Conservation (phyloP, 176 grass and related monocot genomes). For the Zizania latifolia region DNA sequence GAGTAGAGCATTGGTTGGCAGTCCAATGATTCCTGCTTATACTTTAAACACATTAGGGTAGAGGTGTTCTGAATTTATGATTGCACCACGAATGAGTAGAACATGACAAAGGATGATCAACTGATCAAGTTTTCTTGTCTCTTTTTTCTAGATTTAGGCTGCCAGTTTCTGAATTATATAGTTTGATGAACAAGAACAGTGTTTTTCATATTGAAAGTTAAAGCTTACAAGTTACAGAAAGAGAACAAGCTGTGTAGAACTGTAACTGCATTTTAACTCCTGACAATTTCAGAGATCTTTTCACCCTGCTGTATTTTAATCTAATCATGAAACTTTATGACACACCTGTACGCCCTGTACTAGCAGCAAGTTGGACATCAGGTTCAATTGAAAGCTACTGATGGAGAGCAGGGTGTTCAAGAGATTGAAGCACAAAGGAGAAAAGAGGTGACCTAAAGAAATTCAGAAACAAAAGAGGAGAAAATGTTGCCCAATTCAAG, state of each 20-base stretch:
- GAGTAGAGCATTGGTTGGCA: constrained; percentile 14
- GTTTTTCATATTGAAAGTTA: not conserved
- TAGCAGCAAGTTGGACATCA: not conserved
- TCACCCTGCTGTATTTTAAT: not conserved
- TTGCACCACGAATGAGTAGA: constrained; percentile 11
- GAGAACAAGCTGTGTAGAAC: not conserved
- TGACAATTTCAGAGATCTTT: not conserved
- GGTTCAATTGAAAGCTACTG: not conserved
- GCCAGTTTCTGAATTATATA: not conserved
- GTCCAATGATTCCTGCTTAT: constrained; percentile 8
- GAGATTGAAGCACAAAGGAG: not conserved
- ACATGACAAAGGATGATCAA: not conserved
- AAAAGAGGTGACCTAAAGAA: not conserved
- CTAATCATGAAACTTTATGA: not conserved
- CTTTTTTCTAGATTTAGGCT: not conserved
- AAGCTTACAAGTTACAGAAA: not conserved
- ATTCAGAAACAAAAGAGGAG: not conserved
- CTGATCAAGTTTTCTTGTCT: not conserved
- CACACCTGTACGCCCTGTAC: not conserved
- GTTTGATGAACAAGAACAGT: not conserved
- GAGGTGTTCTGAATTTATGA: constrained; percentile 26
- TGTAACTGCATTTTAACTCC: not conserved
- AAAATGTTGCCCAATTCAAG: not conserved
- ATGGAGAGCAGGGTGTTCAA: too few species aligned
- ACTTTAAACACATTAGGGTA: not conserved